phyloP scores from a whole-genome alignment of 2,329 filamentous ascomycete species.

The Hypoxylon sp. region DNA sequence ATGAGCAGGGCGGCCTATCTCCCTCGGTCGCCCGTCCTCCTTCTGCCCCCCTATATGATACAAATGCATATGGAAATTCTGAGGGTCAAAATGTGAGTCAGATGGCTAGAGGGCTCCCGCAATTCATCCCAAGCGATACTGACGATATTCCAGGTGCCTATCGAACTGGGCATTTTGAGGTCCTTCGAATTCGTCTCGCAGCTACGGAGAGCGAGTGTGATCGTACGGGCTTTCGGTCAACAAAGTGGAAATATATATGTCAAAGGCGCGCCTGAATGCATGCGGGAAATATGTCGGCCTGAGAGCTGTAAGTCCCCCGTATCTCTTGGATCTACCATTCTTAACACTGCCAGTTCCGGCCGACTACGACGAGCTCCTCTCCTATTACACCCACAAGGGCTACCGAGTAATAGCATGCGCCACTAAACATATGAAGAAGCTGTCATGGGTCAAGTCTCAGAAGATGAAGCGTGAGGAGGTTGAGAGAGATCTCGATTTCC shows the following conservation, averaged over 20 bases:
- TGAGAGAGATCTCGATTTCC: slow-evolving; percentile 83
- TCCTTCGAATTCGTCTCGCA: slow-evolving; percentile 96
- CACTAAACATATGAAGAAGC: slow-evolving; percentile 83
- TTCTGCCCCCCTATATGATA: slow-evolving; percentile 61
- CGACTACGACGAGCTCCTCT: slow-evolving; percentile 89
- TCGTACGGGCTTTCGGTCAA: slow-evolving; percentile 87
- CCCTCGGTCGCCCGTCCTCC: slow-evolving; percentile 92
- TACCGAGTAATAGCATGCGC: slow-evolving; percentile 97
- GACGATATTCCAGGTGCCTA: slow-evolving; percentile 53
- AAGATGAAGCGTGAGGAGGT: slow-evolving; percentile 90
- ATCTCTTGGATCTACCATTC: slow-evolving; percentile 6
- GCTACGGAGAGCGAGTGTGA: slow-evolving; percentile 87
- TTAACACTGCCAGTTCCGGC: slow-evolving; percentile 67
- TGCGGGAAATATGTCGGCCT: slow-evolving; percentile 88
- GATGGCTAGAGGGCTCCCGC: neutral
- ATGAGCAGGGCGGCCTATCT: slow-evolving; percentile 77
- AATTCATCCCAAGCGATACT: slow-evolving; percentile 26
- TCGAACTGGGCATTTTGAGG: slow-evolving; percentile 90
- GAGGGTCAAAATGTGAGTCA: slow-evolving; percentile 43
- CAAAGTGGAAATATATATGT: slow-evolving; percentile 88
- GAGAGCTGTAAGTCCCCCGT: slow-evolving; percentile 72
- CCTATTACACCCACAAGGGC: slow-evolving; percentile 92
- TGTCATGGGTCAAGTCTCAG: slow-evolving; percentile 93
- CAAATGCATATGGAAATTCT: slow-evolving; percentile 40
- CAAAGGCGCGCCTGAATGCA: slow-evolving; percentile 95